phyloP scores from a whole-genome alignment of 768 basidiomycete genomes.

The Dioszegia crocea region DNA sequence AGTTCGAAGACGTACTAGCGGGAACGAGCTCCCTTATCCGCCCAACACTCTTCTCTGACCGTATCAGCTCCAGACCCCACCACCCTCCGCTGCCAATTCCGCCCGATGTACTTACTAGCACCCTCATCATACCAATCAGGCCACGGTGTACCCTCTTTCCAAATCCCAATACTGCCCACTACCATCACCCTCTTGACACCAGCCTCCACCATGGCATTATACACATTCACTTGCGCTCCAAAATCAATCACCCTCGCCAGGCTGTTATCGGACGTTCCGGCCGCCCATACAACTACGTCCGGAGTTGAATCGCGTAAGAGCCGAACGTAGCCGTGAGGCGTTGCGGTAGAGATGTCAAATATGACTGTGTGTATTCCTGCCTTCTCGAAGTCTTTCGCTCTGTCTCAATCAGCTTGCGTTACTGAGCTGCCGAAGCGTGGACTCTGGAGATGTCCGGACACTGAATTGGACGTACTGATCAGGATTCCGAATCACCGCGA shows the following conservation, averaged over 20 bases:
- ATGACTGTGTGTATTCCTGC: conserved; percentile 1
- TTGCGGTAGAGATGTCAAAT: not conserved
- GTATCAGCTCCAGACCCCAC: conserved; percentile 49
- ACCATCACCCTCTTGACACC: conserved; percentile 58
- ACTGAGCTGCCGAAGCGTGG: too few relatives aligned
- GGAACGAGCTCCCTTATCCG: conserved; percentile 54
- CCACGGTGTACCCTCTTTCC: conserved; percentile 51
- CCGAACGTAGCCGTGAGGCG: not conserved
- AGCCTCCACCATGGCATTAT: conserved; percentile 62
- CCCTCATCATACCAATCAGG: conserved; percentile 39
- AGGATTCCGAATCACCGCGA: conserved; percentile 4
- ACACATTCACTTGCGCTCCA: conserved; percentile 65
- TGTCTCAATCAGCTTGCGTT: not conserved
- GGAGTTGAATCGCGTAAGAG: conserved; percentile 51
- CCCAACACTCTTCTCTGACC: conserved; percentile 38
- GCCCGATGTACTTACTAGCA: conserved; percentile 18
- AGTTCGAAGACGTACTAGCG: conserved; percentile 32
- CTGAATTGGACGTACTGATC: conserved; percentile 2
- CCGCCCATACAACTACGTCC: conserved; percentile 52
- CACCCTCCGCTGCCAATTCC: not conserved
- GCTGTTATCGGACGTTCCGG: conserved; percentile 55
- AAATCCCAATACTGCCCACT: conserved; percentile 61
- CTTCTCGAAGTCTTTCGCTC: conserved; percentile 1
- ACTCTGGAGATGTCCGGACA: not conserved
- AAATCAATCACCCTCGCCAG: conserved; percentile 58